phyloP scores from a whole-genome alignment of 2,329 filamentous ascomycete species.

The Fusarium sp. region DNA sequence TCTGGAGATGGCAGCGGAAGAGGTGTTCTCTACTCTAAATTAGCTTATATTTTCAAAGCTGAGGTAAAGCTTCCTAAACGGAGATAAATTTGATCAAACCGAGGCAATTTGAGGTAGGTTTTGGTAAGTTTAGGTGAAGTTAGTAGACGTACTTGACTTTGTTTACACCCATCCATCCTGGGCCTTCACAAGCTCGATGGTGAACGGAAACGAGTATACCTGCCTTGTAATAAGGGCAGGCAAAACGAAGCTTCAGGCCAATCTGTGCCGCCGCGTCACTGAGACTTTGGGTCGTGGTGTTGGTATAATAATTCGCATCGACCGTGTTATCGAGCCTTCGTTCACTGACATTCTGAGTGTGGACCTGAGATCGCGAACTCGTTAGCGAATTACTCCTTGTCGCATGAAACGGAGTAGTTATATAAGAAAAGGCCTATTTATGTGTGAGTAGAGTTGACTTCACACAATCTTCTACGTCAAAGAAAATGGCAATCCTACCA shows the following conservation, averaged over 20 bases:
- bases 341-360: not conserved
- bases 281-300: not conserved
- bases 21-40: not conserved
- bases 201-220: not conserved
- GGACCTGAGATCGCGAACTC: not conserved
- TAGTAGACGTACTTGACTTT: not conserved
- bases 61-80: not conserved
- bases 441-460: not conserved
- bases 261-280: accelerated
- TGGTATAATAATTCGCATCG: not conserved
- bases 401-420: not conserved
- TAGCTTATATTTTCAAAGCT: accelerated
- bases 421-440: not conserved
- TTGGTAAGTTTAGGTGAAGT: no score
- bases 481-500: not conserved
- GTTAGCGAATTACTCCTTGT: not conserved
- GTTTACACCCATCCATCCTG: not conserved
- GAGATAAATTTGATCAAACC: no score
- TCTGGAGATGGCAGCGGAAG: not conserved
- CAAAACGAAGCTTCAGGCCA: accelerated
- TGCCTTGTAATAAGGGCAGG: not conserved
- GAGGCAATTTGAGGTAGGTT: no score
- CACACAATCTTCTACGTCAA: not conserved
- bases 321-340: accelerated
- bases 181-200: not conserved